Percentiles rank a stretch among this genome's conserved stretches.
phyloP scores from a whole-genome alignment of 2,329 filamentous ascomycete genomes.

The Aphanocladium album region DNA sequence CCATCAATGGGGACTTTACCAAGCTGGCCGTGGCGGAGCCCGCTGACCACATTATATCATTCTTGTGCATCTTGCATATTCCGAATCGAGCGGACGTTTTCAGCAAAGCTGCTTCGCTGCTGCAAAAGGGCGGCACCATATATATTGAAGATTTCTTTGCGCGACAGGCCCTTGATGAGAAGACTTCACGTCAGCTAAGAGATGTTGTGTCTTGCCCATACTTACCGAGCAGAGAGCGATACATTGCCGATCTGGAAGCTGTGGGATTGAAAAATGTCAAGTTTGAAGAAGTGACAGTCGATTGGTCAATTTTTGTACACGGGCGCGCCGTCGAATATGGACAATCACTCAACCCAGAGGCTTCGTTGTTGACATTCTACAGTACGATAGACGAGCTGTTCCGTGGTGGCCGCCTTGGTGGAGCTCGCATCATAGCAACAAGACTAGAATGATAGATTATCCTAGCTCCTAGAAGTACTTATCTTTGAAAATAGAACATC shows the following conservation, averaged over 20 bases:
- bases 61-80: constrained; percentile 20
- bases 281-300: constrained; percentile 17
- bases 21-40: constrained; percentile 11
- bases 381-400: constrained; percentile 17
- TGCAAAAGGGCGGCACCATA: constrained; percentile 15
- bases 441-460: neutral
- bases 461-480: no score
- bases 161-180: neutral
- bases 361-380: constrained; percentile 15
- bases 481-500: no score
- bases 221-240: constrained; percentile 14
- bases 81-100: constrained; percentile 16
- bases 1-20: constrained; percentile 17
- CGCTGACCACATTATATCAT: constrained; percentile 18
- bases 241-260: constrained; percentile 14
- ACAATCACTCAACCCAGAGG: constrained; percentile 4
- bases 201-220: constrained; percentile 17
- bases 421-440: constrained; percentile 13
- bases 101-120: constrained; percentile 11
- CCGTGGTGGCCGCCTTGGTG: constrained; percentile 13
- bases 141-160: constrained; percentile 22
- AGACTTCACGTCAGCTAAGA: constrained; percentile 8
- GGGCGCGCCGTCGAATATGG: constrained; percentile 14
- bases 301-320: constrained; percentile 18
- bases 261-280: constrained; percentile 16